These are phyloP conservation scores for Tetragonia tetragonoides DNA, from an alignment of 148 eudicot species.

Conservation along the genomic window DNA sequence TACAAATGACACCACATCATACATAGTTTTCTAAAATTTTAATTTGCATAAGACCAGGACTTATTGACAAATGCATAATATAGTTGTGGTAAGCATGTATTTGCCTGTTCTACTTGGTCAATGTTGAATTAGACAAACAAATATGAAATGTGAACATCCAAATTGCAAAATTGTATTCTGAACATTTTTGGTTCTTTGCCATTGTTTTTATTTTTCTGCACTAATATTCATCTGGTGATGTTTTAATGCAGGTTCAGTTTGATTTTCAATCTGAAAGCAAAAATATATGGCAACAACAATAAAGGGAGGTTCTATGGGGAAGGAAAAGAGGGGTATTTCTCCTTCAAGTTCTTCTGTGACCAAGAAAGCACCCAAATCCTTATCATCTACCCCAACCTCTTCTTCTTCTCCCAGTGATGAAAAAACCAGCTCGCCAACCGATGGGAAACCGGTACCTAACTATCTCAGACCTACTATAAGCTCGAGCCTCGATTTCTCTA, in stretches of 20 bases:
- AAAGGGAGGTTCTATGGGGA: slow-evolving; percentile 34
- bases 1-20: neutral
- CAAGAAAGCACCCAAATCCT: slow-evolving; percentile 23
- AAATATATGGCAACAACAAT: slow-evolving; percentile 46
- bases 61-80: neutral
- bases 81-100: slow-evolving; percentile 26
- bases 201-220: neutral
- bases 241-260: slow-evolving; percentile 10
- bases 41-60: neutral
- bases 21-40: no score
- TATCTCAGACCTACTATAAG: slow-evolving; percentile 57
- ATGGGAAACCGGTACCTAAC: slow-evolving; percentile 44
- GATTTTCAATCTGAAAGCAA: neutral
- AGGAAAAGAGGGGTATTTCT: slow-evolving; percentile 44
- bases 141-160: neutral
- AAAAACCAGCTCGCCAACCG: slow-evolving; percentile 19
- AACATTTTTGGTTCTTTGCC: no score
- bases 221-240: neutral
- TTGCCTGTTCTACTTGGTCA: neutral
- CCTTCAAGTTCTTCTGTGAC: slow-evolving; percentile 29
- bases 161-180: no score
- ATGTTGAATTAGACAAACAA: neutral
- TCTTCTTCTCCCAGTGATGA: slow-evolving; percentile 25
- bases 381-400: slow-evolving; percentile 15
- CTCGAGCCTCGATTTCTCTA: slow-evolving; percentile 31